A percentile compares a stretch with the other conserved stretches of the same genome.
Conservation (phyloP, 139 green algal genomes). For the Chlorella vulgaris region DNA sequence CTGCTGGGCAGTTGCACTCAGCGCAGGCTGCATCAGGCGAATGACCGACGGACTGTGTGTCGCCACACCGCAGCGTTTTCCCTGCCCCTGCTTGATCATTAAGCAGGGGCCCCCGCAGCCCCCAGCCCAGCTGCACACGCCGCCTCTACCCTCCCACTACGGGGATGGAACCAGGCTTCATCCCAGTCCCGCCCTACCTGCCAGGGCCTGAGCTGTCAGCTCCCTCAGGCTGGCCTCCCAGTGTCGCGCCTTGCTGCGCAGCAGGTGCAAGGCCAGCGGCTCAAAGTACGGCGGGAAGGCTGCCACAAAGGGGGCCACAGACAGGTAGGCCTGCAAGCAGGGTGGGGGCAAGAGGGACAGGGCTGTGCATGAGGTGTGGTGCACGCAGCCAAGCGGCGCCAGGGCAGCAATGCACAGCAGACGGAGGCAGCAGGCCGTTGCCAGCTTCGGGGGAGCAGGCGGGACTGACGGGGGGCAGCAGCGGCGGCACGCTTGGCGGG, state of each 20-base stretch:
- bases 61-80: no score
- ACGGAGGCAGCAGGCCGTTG: no score
- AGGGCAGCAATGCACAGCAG: no score
- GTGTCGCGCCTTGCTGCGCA: conserved; percentile 85
- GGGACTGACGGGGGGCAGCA: no score
- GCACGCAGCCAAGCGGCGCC: neutral
- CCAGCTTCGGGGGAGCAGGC: no score
- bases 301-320: conserved; percentile 68
- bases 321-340: conserved; percentile 62
- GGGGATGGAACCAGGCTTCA: no score
- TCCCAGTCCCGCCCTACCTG: conserved; percentile 4
- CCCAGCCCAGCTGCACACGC: neutral
- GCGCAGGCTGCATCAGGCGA: no score
- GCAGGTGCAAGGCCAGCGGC: conserved; percentile 76
- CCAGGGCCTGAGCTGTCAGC: conserved; percentile 78
- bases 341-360: neutral
- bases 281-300: conserved; percentile 63
- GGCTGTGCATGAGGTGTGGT: neutral
- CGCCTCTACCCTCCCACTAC: no score
- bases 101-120: neutral
- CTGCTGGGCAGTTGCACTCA: no score
- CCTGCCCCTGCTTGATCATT: no score
- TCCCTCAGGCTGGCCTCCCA: conserved; percentile 89
- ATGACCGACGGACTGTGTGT: no score
- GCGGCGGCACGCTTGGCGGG: no score